Evolutionary conservation across 2,329 filamentous ascomycete genomes (phyloP).

Genomic region (Cladosporium sp.): DNA sequence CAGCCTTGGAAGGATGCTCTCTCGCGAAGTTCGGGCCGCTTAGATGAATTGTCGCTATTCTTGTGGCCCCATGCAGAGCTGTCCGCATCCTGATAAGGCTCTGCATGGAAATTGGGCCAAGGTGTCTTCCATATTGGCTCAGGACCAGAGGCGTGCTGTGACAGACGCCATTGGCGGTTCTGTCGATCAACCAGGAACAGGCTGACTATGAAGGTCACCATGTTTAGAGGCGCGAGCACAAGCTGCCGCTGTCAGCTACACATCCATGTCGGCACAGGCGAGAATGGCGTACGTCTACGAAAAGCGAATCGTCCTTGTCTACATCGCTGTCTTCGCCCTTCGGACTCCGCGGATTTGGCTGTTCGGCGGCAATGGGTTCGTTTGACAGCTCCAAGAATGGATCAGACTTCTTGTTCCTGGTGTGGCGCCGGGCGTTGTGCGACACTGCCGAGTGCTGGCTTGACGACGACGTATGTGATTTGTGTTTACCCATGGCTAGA

Average conservation of each 20-base stretch:
- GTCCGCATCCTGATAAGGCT: slow-evolving; percentile 41
- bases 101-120: slow-evolving; percentile 35
- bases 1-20: slow-evolving; percentile 23
- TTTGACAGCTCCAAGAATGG: slow-evolving; percentile 28
- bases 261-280: slow-evolving; percentile 3
- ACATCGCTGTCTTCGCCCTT: slow-evolving; percentile 11
- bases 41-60: slow-evolving; percentile 18
- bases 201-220: slow-evolving; percentile 62
- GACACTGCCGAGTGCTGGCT: background rate
- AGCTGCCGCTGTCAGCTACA: slow-evolving; percentile 22
- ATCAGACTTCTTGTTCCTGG: slow-evolving; percentile 25
- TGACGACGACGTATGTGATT: background rate
- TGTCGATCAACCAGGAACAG: slow-evolving; percentile 59
- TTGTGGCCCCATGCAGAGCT: slow-evolving; percentile 25
- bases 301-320: slow-evolving; percentile 11
- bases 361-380: slow-evolving; percentile 21
- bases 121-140: slow-evolving; percentile 33
- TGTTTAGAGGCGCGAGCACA: slow-evolving; percentile 60
- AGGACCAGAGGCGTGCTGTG: slow-evolving; percentile 31
- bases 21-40: background rate
- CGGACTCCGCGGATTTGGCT: slow-evolving; percentile 19
- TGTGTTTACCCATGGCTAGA: background rate
- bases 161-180: slow-evolving; percentile 48
- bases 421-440: slow-evolving; percentile 10
- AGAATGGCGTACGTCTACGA: slow-evolving; percentile 16